Conservation (phyloP, 2,329 filamentous ascomycete genomes). For the Paraphaeosphaeria minitans region DNA sequence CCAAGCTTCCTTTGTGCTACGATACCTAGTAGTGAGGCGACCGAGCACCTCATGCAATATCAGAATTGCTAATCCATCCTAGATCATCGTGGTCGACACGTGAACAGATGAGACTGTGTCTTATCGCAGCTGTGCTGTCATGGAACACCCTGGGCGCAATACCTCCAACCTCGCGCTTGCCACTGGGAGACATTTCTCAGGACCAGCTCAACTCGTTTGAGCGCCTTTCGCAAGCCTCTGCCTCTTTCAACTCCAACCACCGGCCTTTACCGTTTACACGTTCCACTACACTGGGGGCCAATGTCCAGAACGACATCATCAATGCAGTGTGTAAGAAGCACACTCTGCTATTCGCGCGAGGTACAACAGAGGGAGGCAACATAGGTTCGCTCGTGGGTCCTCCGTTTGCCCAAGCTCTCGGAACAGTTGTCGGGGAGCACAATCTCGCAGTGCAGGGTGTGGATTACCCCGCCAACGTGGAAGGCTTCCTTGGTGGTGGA, state of each 20-base stretch:
- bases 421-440: slow-evolving; percentile 45
- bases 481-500: slow-evolving; percentile 55
- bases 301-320: slow-evolving; percentile 20
- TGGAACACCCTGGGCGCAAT: background rate
- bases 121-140: background rate
- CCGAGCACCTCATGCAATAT: background rate
- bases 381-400: slow-evolving; percentile 58
- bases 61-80: background rate
- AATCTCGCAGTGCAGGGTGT: slow-evolving; percentile 61
- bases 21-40: background rate
- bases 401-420: slow-evolving; percentile 56
- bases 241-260: background rate
- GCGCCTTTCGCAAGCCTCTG: background rate
- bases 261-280: background rate
- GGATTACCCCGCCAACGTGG: slow-evolving; percentile 55
- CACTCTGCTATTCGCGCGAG: slow-evolving; percentile 60
- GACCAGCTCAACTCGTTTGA: background rate
- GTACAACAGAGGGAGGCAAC: slow-evolving; percentile 58
- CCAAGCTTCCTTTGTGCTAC: background rate
- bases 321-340: slow-evolving; percentile 41
- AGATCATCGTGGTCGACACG: background rate
- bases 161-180: slow-evolving; percentile 28
- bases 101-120: background rate
- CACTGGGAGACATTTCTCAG: background rate
- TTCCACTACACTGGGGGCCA: slow-evolving; percentile 6